Base-by-base conservation (phyloP, 148 eudicot genomes). In the Fallopia convolvulus region DNA sequence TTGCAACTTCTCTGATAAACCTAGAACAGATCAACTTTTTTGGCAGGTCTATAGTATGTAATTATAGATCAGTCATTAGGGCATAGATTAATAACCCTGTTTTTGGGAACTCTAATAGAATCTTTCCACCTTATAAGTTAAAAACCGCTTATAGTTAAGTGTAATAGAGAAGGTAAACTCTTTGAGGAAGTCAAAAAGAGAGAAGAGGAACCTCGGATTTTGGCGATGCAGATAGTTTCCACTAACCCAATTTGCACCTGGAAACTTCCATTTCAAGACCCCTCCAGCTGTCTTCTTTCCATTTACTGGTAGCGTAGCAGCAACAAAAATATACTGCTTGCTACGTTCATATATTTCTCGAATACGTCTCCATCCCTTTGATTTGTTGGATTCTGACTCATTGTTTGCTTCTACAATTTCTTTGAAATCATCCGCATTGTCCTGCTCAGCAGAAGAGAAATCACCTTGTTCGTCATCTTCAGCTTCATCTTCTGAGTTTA, bases 251-350 rank as follows among this genome's bases (percentile, higher is more conserved):
- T 77, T 84, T 82, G 94, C 97, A 74, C 86, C 97, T 0, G 93
- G 96, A 80, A 90, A 94, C 89, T 90, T 84, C 77, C 89, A 80
- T 77, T 94, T 90, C 84, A 94, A 83, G 58, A 87, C 84, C 42
- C 96, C 97, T 42, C 99, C 97, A 72, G 96, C 97, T 72, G 99
- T 92, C 82, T 78, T 80, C 86, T 90, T 94, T 71, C 99, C 97
- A 76, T 94, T 94, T 70, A 77, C 84, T 50, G 99, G 99, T 84
- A 94, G 99, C 3, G 99, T 94, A 21, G 99, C 99, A 63, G 93
- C 97, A 74, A 92, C 92, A 81, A 94, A 94, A 41, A 94, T 83
- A 84, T 90, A 94, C 79, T 94, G 99, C 87, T 94, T 94, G 78
- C 97, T 94, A 2, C 97, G 89, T 13, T 85, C 83, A 80, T 94